These are phyloP conservation scores for Rhodotorula glutinis DNA, from an alignment of 1,284 basidiomycete species.

Conservation along the genomic window DNA sequence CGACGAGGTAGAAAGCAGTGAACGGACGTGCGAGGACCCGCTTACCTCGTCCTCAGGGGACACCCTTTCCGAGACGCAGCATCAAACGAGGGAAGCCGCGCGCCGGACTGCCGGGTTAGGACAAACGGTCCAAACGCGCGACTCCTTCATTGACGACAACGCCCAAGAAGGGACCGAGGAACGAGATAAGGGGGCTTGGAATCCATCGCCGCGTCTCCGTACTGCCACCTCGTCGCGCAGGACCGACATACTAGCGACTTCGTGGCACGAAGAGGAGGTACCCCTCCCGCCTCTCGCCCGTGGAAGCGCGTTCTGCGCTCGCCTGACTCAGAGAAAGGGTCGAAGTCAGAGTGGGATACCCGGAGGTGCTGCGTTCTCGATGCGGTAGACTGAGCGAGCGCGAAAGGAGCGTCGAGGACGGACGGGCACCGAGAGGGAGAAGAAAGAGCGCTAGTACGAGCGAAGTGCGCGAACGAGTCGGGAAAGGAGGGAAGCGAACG, in stretches of 20 bases:
- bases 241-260: neutral
- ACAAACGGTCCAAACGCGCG: no score
- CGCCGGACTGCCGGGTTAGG: no score
- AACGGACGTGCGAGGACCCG: no score
- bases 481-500: neutral
- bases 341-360: neutral
- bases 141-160: no score
- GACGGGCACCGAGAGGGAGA: neutral
- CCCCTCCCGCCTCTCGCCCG: neutral
- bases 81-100: no score
- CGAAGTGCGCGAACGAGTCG: neutral
- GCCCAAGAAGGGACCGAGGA: neutral
- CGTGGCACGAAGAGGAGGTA: neutral
- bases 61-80: no score
- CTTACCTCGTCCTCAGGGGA: no score
- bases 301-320: no score
- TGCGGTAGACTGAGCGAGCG: neutral
- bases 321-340: no score
- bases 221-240: conserved; percentile 1
- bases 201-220: conserved; percentile 9
- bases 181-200: neutral
- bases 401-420: neutral
- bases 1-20: no score
- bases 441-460: neutral
- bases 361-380: conserved; percentile 22